Evolutionary conservation across 495 filamentous ascomycete species (phyloP).

Genomic region (Penicillium manginii): DNA sequence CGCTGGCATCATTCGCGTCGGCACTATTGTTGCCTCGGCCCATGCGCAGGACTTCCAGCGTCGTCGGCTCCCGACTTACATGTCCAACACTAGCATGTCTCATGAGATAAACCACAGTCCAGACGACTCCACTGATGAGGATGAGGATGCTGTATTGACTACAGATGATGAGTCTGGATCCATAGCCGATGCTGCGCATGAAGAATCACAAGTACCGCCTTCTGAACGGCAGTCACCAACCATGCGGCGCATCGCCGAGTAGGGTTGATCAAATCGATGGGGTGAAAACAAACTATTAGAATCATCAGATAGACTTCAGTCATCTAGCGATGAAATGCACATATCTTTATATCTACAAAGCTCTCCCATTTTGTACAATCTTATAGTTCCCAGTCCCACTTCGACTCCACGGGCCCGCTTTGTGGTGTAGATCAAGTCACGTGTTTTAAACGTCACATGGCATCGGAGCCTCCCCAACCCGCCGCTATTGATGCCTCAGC

Average conservation of each 20-base stretch:
- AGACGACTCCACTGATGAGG: conserved; percentile 45
- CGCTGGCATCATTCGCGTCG: conserved; percentile 49
- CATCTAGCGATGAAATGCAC: conserved; percentile 13
- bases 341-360: conserved; percentile 6
- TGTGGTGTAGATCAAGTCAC: neutral
- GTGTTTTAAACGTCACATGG: conserved; percentile 28
- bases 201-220: conserved; percentile 1
- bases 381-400: conserved; percentile 5
- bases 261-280: conserved; percentile 4
- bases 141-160: conserved; percentile 27
- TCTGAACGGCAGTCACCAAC: conserved; percentile 1
- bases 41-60: conserved; percentile 90
- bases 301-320: conserved; percentile 4
- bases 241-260: conserved; percentile 23
- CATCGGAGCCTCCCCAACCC: conserved; percentile 12
- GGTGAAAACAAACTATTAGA: conserved; percentile 2
- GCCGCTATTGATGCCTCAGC: conserved; percentile 5
- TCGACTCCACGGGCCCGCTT: conserved; percentile 4
- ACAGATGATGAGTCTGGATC: conserved; percentile 27
- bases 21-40: conserved; percentile 68
- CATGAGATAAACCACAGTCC: conserved; percentile 18
- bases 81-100: conserved; percentile 31
- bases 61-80: conserved; percentile 55
- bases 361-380: neutral
- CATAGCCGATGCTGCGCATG: conserved; percentile 2